Conservation (phyloP, 306 rosid genomes). For the Arachis stenosperma region DNA sequence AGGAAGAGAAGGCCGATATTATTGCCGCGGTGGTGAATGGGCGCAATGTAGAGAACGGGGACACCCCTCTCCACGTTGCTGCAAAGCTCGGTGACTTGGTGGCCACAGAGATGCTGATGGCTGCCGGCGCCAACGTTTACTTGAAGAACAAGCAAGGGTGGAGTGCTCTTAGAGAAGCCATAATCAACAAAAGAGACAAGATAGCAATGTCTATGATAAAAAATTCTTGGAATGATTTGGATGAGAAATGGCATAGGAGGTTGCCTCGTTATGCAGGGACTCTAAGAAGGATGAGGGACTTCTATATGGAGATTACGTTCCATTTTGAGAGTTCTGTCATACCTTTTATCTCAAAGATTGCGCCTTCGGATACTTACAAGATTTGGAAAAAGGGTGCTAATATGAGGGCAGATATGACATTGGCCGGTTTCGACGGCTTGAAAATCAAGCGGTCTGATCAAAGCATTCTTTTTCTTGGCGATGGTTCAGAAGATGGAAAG, state of each 20-base stretch:
- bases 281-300: conserved; percentile 81
- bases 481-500: conserved; percentile 70
- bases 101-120: conserved; percentile 73
- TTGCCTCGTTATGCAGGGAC: conserved; percentile 79
- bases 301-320: conserved; percentile 94
- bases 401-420: conserved; percentile 93
- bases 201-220: conserved; percentile 63
- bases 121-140: conserved; percentile 73
- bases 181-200: conserved; percentile 66
- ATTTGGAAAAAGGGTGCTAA: conserved; percentile 96
- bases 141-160: conserved; percentile 87
- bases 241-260: conserved; percentile 77
- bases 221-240: conserved; percentile 60
- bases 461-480: conserved; percentile 84
- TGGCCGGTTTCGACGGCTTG: conserved; percentile 96
- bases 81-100: conserved; percentile 66
- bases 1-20: conserved; percentile 76
- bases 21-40: conserved; percentile 66
- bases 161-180: conserved; percentile 86
- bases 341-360: conserved; percentile 93
- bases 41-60: conserved; percentile 82
- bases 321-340: conserved; percentile 95
- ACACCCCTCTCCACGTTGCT: conserved; percentile 87
- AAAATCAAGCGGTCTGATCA: conserved; percentile 86
- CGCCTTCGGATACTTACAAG: conserved; percentile 93